phyloP scores from a whole-genome alignment of 2,329 filamentous ascomycete species.

The Remersonia thermophila region DNA sequence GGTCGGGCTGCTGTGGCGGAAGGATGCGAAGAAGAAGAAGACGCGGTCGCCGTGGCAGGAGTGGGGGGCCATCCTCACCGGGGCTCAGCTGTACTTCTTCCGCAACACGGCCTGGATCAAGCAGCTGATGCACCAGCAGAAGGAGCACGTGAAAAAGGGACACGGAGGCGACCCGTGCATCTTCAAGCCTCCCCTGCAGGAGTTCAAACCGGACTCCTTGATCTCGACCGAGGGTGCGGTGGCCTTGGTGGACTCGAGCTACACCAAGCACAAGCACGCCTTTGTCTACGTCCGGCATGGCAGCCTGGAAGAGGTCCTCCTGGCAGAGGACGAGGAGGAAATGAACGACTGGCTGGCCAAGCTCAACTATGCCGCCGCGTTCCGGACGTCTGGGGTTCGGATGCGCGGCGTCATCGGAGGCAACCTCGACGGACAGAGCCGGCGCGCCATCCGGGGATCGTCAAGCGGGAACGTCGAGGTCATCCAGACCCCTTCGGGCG shows the following conservation, averaged over 20 bases:
- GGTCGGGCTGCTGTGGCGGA: constrained; percentile 87
- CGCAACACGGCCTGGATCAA: constrained; percentile 89
- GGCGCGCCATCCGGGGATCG: constrained; percentile 58
- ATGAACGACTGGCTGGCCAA: constrained; percentile 96
- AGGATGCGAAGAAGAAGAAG: constrained; percentile 87
- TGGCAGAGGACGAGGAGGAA: constrained; percentile 82
- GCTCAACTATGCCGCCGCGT: constrained; percentile 91
- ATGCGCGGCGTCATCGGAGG: constrained; percentile 80
- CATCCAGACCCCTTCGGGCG: constrained; percentile 59
- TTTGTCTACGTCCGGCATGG: constrained; percentile 84
- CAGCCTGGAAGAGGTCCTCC: constrained; percentile 76
- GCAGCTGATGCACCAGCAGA: constrained; percentile 76
- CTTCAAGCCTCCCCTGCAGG: constrained; percentile 78
- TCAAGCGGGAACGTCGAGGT: constrained; percentile 49
- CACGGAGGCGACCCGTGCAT: constrained; percentile 65
- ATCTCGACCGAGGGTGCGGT: constrained; percentile 93
- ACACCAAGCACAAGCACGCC: constrained; percentile 91
- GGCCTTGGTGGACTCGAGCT: constrained; percentile 70
- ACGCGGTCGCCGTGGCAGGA: constrained; percentile 95
- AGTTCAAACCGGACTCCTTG: constrained; percentile 87
- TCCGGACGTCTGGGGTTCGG: constrained; percentile 79
- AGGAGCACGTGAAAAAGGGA: constrained; percentile 66
- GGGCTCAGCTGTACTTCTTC: constrained; percentile 96
- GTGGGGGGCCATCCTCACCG: constrained; percentile 92
- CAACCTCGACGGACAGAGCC: constrained; percentile 70